Evolutionary conservation across 2,329 filamentous ascomycete species (phyloP).

Genomic region (Parastagonospora nodorum): DNA sequence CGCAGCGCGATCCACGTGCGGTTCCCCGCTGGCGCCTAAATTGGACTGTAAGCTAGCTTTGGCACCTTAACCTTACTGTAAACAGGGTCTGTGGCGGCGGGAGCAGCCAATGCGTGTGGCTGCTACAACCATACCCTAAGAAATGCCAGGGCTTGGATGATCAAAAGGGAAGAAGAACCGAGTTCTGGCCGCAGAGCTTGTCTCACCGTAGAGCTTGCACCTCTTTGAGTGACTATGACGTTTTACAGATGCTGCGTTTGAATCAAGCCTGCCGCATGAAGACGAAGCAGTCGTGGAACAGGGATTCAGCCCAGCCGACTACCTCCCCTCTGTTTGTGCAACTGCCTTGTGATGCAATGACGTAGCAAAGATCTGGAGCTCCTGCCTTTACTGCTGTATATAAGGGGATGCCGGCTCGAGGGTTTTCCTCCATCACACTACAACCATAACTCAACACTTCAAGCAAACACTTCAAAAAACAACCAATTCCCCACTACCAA

Average conservation of each 20-base stretch:
- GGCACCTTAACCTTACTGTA: slow-evolving; percentile 1
- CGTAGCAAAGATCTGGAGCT: slow-evolving; percentile 18
- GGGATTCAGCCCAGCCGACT: slow-evolving; percentile 18
- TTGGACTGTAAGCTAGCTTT: slow-evolving; percentile 10
- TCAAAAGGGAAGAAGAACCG: slow-evolving; percentile 7
- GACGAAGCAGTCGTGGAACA: slow-evolving; percentile 22
- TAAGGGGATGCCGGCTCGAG: slow-evolving; percentile 12
- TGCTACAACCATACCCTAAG: slow-evolving; percentile 7
- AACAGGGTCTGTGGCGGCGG: slow-evolving; percentile 15
- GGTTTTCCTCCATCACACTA: slow-evolving; percentile 7
- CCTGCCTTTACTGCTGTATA: slow-evolving; percentile 17
- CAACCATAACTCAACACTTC: slow-evolving; percentile 12
- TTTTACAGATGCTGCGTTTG: slow-evolving; percentile 14
- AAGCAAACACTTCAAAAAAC: slow-evolving; percentile 7
- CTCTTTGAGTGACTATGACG: slow-evolving; percentile 16
- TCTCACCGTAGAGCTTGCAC: background rate
- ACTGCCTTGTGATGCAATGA: slow-evolving; percentile 27
- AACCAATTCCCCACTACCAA: slow-evolving; percentile 8
- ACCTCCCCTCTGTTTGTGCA: slow-evolving; percentile 16
- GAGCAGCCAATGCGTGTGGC: slow-evolving; percentile 23
- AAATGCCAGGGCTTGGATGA: slow-evolving; percentile 9
- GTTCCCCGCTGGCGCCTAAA: slow-evolving; percentile 14
- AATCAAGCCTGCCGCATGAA: slow-evolving; percentile 12
- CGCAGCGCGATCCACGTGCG: slow-evolving; percentile 28
- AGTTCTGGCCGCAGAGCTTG: slow-evolving; percentile 4